Conservation (phyloP, 768 basidiomycete species). For the Clitopilus hobsonii region DNA sequence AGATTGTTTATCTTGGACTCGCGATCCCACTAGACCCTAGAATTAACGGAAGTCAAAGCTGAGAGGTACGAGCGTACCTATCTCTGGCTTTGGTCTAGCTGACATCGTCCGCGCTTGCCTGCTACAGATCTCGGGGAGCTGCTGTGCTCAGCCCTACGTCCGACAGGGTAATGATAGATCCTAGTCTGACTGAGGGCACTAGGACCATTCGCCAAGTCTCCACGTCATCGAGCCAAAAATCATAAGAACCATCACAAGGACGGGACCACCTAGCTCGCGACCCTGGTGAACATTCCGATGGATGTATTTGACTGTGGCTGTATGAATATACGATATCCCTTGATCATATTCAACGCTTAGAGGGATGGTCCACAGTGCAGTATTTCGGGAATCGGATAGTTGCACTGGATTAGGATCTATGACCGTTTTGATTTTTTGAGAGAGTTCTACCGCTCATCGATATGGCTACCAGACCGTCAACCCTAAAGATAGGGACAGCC, state of each 20-base stretch:
- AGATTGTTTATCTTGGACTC: conserved; percentile 64
- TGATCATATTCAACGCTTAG: no score
- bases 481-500: no score
- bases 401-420: no score
- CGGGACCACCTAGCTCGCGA: no score
- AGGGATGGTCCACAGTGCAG: no score
- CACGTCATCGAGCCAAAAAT: conserved; percentile 60
- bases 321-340: no score
- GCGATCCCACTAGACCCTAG: conserved; percentile 62
- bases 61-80: conserved; percentile 46
- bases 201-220: conserved; percentile 54
- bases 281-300: no score
- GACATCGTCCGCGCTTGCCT: conserved; percentile 1
- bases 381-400: no score
- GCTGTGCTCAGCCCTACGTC: conserved; percentile 43
- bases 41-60: conserved; percentile 62
- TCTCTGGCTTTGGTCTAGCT: neutral
- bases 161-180: conserved; percentile 47
- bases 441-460: no score
- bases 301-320: no score
- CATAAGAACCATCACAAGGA: conserved; percentile 56
- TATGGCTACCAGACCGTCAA: no score
- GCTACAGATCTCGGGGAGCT: conserved; percentile 52
- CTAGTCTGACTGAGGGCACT: conserved; percentile 44
- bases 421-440: no score